phyloP scores from a whole-genome alignment of 2,329 filamentous ascomycete species.

The Monosporascus sp. region DNA sequence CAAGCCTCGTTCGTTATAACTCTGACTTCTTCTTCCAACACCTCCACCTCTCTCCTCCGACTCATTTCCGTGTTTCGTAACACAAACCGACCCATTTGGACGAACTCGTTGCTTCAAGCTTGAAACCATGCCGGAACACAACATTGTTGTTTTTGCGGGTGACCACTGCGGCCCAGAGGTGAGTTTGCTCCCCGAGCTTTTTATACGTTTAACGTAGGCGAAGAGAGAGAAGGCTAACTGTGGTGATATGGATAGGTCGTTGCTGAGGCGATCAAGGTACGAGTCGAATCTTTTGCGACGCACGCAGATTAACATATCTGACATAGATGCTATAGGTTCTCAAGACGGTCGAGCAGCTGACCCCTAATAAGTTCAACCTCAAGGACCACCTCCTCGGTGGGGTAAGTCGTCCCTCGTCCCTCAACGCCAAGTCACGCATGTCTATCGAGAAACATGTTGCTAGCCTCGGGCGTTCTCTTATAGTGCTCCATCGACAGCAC shows the following conservation, averaged over 20 bases:
- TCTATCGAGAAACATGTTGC: too few relatives aligned
- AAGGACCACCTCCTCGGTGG: conserved; percentile 87
- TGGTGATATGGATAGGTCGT: conserved; percentile 52
- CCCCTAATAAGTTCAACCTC: conserved; percentile 76
- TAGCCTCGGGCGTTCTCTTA: not conserved
- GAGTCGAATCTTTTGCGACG: too few relatives aligned
- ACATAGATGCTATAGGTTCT: too few relatives aligned
- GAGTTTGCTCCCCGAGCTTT: conserved; percentile 22
- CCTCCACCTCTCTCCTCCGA: too few relatives aligned
- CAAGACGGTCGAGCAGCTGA: conserved; percentile 68
- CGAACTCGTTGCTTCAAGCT: not conserved
- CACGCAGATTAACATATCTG: too few relatives aligned
- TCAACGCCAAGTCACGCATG: too few relatives aligned
- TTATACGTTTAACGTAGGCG: too few relatives aligned
- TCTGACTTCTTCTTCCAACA: too few relatives aligned
- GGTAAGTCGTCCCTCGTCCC: conserved; percentile 35
- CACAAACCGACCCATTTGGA: not conserved
- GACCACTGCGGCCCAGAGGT: conserved; percentile 88
- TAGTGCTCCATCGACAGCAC: conserved; percentile 85
- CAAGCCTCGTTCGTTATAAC: too few relatives aligned
- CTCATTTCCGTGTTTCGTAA: not conserved
- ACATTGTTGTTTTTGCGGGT: conserved; percentile 75
- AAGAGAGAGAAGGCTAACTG: too few relatives aligned
- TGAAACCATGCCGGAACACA: conserved; percentile 59
- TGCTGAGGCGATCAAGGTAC: conserved; percentile 78